A percentile compares a stretch with the other conserved stretches of the same genome.
These are phyloP conservation scores for Aspergillus nanangensis DNA, from an alignment of 495 filamentous ascomycete species.

Conservation along the genomic window DNA sequence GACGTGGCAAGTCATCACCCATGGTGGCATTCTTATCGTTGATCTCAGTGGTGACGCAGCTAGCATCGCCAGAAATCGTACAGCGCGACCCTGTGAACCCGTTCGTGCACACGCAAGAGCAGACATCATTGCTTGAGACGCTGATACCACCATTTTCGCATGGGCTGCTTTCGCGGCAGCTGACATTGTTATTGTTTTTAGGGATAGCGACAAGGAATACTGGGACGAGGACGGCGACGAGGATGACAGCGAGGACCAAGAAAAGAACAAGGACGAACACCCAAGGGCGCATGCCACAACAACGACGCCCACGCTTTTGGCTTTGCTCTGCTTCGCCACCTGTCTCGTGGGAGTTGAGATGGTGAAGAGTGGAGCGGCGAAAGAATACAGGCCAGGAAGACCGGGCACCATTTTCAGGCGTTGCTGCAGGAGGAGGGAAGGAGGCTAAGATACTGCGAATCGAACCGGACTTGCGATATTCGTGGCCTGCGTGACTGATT, in stretches of 20 bases:
- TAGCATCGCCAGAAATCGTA: constrained; percentile 51
- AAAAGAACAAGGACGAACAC: constrained; percentile 67
- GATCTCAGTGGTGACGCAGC: constrained; percentile 68
- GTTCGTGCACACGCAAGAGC: constrained; percentile 82
- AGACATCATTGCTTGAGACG: constrained; percentile 58
- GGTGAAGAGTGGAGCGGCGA: constrained; percentile 29
- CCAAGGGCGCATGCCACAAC: constrained; percentile 83
- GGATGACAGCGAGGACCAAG: constrained; percentile 67
- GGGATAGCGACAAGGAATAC: constrained; percentile 75
- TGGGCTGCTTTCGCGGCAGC: constrained; percentile 48
- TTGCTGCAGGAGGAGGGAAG: constrained; percentile 77
- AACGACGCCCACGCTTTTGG: constrained; percentile 29
- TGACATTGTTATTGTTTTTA: constrained; percentile 31
- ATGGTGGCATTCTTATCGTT: constrained; percentile 68
- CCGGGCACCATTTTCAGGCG: constrained; percentile 41
- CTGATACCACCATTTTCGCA: constrained; percentile 83
- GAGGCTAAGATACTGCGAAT: constrained; percentile 88
- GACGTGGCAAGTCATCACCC: constrained; percentile 68
- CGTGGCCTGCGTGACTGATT: constrained; percentile 13
- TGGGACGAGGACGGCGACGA: constrained; percentile 84
- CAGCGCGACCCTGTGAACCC: constrained; percentile 82
- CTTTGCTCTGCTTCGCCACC: constrained; percentile 17
- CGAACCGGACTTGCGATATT: constrained; percentile 51
- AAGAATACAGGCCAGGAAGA: constrained; percentile 41
- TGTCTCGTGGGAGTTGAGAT: constrained; percentile 26